Percentiles rank a stretch among this genome's conserved stretches.
These are phyloP conservation scores for Coleophoma eucalyptorum DNA, from an alignment of 2,329 filamentous ascomycete species.

Conservation along the genomic window DNA sequence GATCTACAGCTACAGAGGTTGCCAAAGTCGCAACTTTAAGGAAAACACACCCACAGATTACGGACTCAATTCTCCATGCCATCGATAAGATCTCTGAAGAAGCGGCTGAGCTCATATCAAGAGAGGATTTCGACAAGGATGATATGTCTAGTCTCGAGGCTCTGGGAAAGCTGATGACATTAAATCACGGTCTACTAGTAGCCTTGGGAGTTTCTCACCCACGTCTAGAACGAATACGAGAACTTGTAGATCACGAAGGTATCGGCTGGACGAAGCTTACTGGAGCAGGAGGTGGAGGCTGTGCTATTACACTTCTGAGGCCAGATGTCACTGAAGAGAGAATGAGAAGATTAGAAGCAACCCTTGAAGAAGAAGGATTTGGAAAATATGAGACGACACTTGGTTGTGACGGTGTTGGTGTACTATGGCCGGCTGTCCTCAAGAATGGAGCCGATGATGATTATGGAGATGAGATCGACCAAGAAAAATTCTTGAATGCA, in stretches of 20 bases:
- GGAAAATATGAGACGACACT: constrained; percentile 84
- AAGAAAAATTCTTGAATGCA: constrained; percentile 82
- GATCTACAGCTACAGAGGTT: constrained; percentile 82
- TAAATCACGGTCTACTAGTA: constrained; percentile 92
- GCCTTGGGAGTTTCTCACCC: constrained; percentile 93
- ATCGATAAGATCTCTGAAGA: constrained; percentile 70
- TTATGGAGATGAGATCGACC: constrained; percentile 87
- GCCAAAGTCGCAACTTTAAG: constrained; percentile 77
- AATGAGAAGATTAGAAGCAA: constrained; percentile 59
- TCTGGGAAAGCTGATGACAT: constrained; percentile 82
- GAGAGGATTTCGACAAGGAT: constrained; percentile 64
- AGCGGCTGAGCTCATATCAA: constrained; percentile 49
- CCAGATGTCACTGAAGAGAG: constrained; percentile 55
- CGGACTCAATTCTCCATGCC: constrained; percentile 76
- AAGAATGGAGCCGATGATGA: constrained; percentile 80
- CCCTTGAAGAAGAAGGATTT: constrained; percentile 70
- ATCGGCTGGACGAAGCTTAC: constrained; percentile 98
- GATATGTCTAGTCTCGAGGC: constrained; percentile 62
- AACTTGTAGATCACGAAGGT: constrained; percentile 82
- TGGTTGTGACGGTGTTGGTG: constrained; percentile 89
- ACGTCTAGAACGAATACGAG: constrained; percentile 83
- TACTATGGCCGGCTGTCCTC: constrained; percentile 88
- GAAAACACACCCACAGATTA: constrained; percentile 69
- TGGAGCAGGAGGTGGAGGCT: constrained; percentile 91
- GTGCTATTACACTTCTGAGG: constrained; percentile 86